phyloP scores from a whole-genome alignment of 2,329 filamentous ascomycete species.

The Fusarium coicis region DNA sequence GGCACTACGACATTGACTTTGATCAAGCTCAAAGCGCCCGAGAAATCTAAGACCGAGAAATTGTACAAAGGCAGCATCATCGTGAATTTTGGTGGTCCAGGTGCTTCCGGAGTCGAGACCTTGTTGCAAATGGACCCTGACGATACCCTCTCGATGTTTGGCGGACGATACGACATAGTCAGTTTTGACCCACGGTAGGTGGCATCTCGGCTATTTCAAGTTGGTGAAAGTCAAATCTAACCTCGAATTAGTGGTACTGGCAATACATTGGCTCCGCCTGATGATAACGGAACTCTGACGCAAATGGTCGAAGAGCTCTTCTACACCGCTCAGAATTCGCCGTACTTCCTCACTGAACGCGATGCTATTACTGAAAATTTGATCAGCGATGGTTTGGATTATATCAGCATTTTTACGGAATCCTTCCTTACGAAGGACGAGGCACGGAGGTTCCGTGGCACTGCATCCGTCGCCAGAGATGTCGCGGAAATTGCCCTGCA shows the following conservation, averaged over 20 bases:
- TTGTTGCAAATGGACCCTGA: too few relatives aligned
- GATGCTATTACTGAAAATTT: too few relatives aligned
- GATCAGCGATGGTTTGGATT: neutral
- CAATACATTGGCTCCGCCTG: neutral
- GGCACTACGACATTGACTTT: neutral
- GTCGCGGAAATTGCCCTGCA: conserved; percentile 48
- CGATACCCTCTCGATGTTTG: neutral
- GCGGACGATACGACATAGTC: neutral
- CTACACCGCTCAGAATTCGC: neutral
- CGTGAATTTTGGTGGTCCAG: neutral
- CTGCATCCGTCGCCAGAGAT: conserved; percentile 47
- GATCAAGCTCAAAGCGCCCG: neutral
- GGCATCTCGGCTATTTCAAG: neutral
- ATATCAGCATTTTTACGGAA: neutral
- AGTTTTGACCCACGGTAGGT: neutral
- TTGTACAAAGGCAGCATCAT: neutral
- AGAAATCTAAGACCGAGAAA: neutral
- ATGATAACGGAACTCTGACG: rapidly evolving
- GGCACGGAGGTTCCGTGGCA: neutral
- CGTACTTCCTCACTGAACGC: too few relatives aligned
- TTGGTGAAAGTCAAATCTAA: neutral
- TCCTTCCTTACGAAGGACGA: neutral
- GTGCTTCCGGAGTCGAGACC: neutral
- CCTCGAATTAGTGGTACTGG: neutral
- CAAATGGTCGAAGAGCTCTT: rapidly evolving